These are phyloP conservation scores for Xylaria sp. DNA, from an alignment of 2,329 filamentous ascomycete genomes.

Conservation along the genomic window DNA sequence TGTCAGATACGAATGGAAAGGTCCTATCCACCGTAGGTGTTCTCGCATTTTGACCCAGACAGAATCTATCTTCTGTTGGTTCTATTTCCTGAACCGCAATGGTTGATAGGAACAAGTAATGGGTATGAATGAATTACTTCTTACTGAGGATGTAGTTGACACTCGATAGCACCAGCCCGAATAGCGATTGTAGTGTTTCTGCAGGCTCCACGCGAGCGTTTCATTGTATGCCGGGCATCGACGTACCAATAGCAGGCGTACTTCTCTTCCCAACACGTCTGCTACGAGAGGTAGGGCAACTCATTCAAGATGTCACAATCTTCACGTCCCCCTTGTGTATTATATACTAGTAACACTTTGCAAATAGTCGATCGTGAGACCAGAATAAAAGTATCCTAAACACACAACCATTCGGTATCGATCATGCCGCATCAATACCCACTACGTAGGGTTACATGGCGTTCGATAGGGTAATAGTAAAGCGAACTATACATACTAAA, in stretches of 20 bases:
- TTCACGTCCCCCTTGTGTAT: background rate
- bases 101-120: background rate
- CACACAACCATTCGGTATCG: background rate
- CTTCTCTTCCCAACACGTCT: background rate
- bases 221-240: constrained; percentile 21
- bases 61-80: background rate
- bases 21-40: background rate
- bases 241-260: constrained; percentile 5
- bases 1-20: background rate
- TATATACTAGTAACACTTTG: no score
- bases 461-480: background rate
- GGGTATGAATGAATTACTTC: background rate
- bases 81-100: background rate
- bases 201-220: constrained; percentile 17
- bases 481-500: background rate
- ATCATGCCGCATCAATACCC: background rate
- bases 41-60: background rate
- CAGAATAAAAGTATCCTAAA: background rate
- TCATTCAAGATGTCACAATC: background rate
- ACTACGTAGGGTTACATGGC: constrained; percentile 5
- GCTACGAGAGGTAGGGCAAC: background rate
- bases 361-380: background rate
- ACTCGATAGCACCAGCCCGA: background rate
- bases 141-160: background rate
- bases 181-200: background rate